phyloP scores from a whole-genome alignment of 2,329 filamentous ascomycete genomes.

The Pseudogymnoascus sp. region DNA sequence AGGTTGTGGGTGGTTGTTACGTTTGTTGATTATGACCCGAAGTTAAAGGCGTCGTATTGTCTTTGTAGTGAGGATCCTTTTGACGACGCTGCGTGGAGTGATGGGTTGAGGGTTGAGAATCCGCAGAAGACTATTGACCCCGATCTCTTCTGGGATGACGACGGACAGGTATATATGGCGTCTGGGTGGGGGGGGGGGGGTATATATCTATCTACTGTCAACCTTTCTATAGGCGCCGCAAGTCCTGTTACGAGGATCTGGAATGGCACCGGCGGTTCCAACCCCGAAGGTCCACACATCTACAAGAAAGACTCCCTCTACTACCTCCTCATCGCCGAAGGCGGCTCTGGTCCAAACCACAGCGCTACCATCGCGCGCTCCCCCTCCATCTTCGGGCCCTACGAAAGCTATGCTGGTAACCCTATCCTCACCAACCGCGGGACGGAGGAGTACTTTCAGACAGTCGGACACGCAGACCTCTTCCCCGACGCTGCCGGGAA shows the following conservation, averaged over 20 bases:
- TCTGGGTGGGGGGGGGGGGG: slow-evolving; percentile 33
- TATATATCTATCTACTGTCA: slow-evolving; percentile 34
- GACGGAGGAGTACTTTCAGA: slow-evolving; percentile 34
- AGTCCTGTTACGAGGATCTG: slow-evolving; percentile 31
- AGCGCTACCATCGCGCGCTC: slow-evolving; percentile 41
- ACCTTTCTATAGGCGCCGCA: slow-evolving; percentile 23
- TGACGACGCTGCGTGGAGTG: no score
- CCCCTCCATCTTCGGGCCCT: slow-evolving; percentile 30
- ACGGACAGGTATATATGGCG: slow-evolving; percentile 30
- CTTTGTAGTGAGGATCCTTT: no score
- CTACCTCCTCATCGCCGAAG: slow-evolving; percentile 46
- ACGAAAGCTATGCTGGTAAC: slow-evolving; percentile 33
- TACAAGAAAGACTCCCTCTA: slow-evolving; percentile 45
- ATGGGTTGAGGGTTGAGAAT: no score
- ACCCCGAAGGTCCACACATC: slow-evolving; percentile 46
- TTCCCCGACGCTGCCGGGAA: slow-evolving; percentile 31
- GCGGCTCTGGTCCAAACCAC: slow-evolving; percentile 41
- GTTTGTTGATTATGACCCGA: slow-evolving; percentile 29
- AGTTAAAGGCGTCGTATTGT: slow-evolving; percentile 28
- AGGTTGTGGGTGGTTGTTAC: background rate
- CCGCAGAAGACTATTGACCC: no score
- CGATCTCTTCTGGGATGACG: no score
- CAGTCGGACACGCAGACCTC: slow-evolving; percentile 37
- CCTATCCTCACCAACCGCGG: slow-evolving; percentile 36
- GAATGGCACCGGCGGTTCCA: slow-evolving; percentile 37